These are phyloP conservation scores for Camellia granthamiana DNA, from an alignment of 148 eudicot genomes.

Conservation along the genomic window DNA sequence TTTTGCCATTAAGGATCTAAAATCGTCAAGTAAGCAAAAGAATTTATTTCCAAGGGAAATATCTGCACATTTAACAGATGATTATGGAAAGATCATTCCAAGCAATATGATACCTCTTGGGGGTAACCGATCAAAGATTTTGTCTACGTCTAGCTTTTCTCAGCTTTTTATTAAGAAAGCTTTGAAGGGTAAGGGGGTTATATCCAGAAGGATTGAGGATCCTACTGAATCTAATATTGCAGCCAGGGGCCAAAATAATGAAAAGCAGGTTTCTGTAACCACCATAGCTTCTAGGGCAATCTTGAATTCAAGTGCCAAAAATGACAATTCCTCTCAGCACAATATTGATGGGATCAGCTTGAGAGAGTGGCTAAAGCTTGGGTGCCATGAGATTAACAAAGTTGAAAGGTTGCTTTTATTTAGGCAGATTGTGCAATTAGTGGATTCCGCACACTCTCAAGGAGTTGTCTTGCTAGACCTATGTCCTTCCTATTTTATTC, in stretches of 20 bases:
- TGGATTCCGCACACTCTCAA: slow-evolving; percentile 39
- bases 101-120: slow-evolving; percentile 13
- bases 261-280: neutral
- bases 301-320: slow-evolving; percentile 1
- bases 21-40: slow-evolving; percentile 20
- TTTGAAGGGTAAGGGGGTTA: slow-evolving; percentile 32
- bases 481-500: slow-evolving; percentile 38
- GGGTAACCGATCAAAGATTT: slow-evolving; percentile 14
- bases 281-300: neutral
- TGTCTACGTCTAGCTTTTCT: slow-evolving; percentile 45
- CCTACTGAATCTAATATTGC: neutral
- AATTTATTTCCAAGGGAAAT: slow-evolving; percentile 15
- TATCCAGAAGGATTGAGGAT: slow-evolving; percentile 17
- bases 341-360: slow-evolving; percentile 31
- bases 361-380: slow-evolving; percentile 55
- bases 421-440: slow-evolving; percentile 46
- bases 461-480: slow-evolving; percentile 43
- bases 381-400: slow-evolving; percentile 31
- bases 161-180: slow-evolving; percentile 35
- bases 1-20: neutral
- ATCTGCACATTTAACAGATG: slow-evolving; percentile 16
- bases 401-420: slow-evolving; percentile 40
- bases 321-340: slow-evolving; percentile 14
- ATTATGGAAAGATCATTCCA: slow-evolving; percentile 21
- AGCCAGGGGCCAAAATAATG: neutral